Percentiles rank a stretch among this genome's conserved stretches.
phyloP scores from a whole-genome alignment of 139 green algal species.

The Chlorella sp. region DNA sequence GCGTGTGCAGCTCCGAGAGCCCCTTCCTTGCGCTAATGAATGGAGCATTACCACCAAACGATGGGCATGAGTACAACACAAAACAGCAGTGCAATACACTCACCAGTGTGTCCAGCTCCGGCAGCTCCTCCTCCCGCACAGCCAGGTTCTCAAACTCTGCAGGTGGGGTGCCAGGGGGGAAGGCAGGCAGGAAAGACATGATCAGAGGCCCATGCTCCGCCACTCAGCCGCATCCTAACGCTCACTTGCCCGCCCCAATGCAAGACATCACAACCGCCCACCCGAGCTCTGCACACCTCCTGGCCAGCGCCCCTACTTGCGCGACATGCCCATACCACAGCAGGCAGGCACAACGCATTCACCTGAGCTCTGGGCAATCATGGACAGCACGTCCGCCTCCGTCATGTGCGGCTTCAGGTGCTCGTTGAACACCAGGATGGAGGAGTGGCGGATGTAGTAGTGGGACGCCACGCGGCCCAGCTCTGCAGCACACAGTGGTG shows the following conservation, averaged over 20 bases:
- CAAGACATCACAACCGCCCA: too few relatives aligned
- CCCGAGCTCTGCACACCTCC: too few relatives aligned
- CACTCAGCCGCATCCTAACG: too few relatives aligned
- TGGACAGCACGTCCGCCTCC: constrained; percentile 79
- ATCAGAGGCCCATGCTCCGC: too few relatives aligned
- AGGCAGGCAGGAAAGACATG: too few relatives aligned
- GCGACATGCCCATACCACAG: too few relatives aligned
- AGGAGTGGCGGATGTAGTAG: constrained; percentile 91
- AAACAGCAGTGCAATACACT: background rate
- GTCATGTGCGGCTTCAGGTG: constrained; percentile 86
- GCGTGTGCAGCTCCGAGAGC: too few relatives aligned
- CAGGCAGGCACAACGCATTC: background rate
- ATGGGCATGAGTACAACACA: too few relatives aligned
- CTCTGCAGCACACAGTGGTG: constrained; percentile 61
- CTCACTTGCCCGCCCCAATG: too few relatives aligned
- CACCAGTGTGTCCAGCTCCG: constrained; percentile 87
- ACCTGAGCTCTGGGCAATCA: constrained; percentile 81
- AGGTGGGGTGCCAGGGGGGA: background rate
- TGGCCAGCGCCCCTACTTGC: too few relatives aligned
- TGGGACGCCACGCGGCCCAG: constrained; percentile 92
- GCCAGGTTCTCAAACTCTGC: constrained; percentile 96
- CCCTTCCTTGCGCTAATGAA: too few relatives aligned
- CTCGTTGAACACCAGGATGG: constrained; percentile 90
- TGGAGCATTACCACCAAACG: too few relatives aligned
- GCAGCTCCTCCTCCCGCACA: constrained; percentile 96